These are phyloP conservation scores for Tricholoma flavovirens DNA, from an alignment of 768 basidiomycete genomes.

Conservation along the genomic window DNA sequence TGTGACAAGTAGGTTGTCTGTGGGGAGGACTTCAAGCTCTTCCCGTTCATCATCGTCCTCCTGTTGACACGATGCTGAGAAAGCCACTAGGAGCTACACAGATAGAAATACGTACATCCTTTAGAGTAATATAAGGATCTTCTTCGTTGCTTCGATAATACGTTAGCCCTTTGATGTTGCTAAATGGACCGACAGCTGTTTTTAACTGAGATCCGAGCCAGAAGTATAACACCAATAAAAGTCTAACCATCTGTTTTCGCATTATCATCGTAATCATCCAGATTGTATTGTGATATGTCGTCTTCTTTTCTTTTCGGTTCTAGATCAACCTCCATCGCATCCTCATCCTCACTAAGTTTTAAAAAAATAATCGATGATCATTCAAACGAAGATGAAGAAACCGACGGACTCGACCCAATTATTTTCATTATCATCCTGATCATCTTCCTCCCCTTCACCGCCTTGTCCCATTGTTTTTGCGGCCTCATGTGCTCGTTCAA, in stretches of 20 bases:
- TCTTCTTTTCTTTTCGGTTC: slow-evolving; percentile 37
- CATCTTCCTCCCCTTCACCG: slow-evolving; percentile 60
- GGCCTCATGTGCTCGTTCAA: slow-evolving; percentile 75
- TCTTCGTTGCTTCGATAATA: slow-evolving; percentile 90
- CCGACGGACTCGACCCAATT: slow-evolving; percentile 86
- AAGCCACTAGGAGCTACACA: not conserved
- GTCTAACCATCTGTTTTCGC: slow-evolving; percentile 30
- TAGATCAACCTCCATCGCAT: slow-evolving; percentile 61
- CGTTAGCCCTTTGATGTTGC: slow-evolving; percentile 90
- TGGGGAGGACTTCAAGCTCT: slow-evolving; percentile 83
- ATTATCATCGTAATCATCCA: slow-evolving; percentile 92
- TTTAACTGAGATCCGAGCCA: slow-evolving; percentile 8
- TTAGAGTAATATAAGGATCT: slow-evolving; percentile 95
- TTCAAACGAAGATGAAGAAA: slow-evolving; percentile 7
- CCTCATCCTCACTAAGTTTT: slow-evolving; percentile 32
- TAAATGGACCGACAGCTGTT: slow-evolving; percentile 74
- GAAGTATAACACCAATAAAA: slow-evolving; percentile 1
- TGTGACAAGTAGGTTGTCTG: slow-evolving; percentile 87
- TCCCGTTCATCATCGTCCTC: slow-evolving; percentile 78
- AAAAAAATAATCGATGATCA: slow-evolving; percentile 11
- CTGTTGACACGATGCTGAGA: slow-evolving; percentile 21
- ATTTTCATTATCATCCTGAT: slow-evolving; percentile 48
- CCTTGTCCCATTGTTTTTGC: slow-evolving; percentile 66
- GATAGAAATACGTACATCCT: slow-evolving; percentile 58
- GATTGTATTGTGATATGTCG: slow-evolving; percentile 80